Conservation (phyloP, 2,329 filamentous ascomycete species). For the Bertia moriformis region DNA sequence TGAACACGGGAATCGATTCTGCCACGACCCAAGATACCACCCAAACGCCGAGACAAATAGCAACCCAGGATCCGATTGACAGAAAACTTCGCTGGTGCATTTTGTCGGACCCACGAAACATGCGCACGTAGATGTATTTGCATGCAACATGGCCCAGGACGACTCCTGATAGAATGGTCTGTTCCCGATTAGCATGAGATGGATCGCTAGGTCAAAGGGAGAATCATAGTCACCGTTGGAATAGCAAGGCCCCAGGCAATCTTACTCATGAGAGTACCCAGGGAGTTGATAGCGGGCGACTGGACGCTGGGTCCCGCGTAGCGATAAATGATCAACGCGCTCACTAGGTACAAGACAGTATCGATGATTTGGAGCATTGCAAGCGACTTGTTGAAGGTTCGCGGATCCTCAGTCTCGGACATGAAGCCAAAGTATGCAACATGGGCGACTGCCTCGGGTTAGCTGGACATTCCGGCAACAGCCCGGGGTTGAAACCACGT, state of each 20-base stretch:
- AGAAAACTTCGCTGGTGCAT: background rate
- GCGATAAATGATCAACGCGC: background rate
- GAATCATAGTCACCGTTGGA: background rate
- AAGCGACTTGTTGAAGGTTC: background rate
- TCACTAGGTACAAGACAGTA: background rate
- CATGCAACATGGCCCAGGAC: background rate
- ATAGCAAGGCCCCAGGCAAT: background rate
- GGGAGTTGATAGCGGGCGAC: background rate
- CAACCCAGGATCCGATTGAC: background rate
- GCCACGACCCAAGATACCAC: background rate
- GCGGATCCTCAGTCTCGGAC: background rate
- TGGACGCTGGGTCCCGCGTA: background rate
- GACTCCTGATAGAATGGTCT: background rate
- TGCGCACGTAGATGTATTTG: slow-evolving; percentile 1
- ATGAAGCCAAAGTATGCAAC: slow-evolving; percentile 1
- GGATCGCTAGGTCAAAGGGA: background rate
- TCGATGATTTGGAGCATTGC: background rate
- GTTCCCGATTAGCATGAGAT: background rate
- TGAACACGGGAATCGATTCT: slow-evolving; percentile 1
- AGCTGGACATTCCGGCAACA: background rate
- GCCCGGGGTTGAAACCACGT: too few species aligned
- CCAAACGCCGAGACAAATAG: background rate
- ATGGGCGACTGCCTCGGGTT: background rate
- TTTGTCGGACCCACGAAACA: background rate
- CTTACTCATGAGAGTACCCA: background rate